Conservation (phyloP, 2,329 filamentous ascomycete genomes). For the Cercospora janseana region DNA sequence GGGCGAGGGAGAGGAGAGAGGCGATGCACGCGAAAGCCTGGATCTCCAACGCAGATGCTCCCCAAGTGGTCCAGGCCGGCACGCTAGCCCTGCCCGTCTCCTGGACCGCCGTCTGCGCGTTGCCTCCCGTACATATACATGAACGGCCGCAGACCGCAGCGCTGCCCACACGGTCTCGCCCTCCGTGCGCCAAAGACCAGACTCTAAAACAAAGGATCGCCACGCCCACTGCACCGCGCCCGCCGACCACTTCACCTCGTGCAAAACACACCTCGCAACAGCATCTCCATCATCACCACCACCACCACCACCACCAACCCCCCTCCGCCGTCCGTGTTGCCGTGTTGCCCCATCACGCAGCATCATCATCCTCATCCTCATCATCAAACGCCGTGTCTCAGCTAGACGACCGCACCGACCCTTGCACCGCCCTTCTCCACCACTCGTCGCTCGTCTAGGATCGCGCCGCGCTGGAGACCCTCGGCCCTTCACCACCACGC, state of each 20-base stretch:
- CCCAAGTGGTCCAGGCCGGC: slow-evolving; percentile 29
- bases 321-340: slow-evolving; percentile 2
- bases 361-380: not conserved
- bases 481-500: slow-evolving; percentile 41
- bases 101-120: too few relatives aligned
- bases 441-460: slow-evolving; percentile 25
- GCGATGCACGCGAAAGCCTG: slow-evolving; percentile 31
- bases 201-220: slow-evolving; percentile 52
- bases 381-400: slow-evolving; percentile 7
- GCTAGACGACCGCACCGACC: slow-evolving; percentile 6
- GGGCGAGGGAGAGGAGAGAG: slow-evolving; percentile 14
- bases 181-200: slow-evolving; percentile 47
- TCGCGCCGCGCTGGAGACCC: slow-evolving; percentile 34
- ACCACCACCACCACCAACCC: too few relatives aligned
- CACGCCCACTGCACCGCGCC: slow-evolving; percentile 38
- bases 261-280: slow-evolving; percentile 2
- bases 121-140: slow-evolving; percentile 32
- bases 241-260: slow-evolving; percentile 30
- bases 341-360: slow-evolving; percentile 2
- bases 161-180: slow-evolving; percentile 45
- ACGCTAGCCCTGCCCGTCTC: slow-evolving; percentile 27
- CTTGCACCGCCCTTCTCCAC: not conserved
- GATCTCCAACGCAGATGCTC: slow-evolving; percentile 27
- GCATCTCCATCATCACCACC: too few relatives aligned
- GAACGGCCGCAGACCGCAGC: slow-evolving; percentile 29